These are phyloP conservation scores for Corylus avellana DNA, from an alignment of 306 rosid genomes.

Conservation along the genomic window DNA sequence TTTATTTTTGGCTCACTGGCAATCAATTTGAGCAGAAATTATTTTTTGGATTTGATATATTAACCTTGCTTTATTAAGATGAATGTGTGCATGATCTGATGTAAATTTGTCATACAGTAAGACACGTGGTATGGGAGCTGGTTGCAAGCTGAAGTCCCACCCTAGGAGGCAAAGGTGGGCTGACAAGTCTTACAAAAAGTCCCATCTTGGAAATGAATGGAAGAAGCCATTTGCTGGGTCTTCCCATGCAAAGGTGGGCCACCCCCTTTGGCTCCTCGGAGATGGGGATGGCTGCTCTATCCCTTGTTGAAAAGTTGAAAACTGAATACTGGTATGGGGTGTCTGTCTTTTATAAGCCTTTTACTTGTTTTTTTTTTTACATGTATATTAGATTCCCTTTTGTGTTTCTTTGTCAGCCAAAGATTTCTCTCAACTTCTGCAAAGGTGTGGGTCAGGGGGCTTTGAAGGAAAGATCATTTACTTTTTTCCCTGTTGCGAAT, in stretches of 20 bases:
- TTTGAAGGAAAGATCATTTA: slow-evolving; percentile 33
- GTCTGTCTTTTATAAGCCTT: slow-evolving; percentile 32
- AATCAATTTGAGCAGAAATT: background rate
- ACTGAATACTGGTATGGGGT: slow-evolving; percentile 43
- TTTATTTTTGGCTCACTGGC: background rate
- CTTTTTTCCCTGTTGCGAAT: slow-evolving; percentile 36
- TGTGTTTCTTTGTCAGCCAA: slow-evolving; percentile 47
- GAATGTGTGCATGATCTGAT: background rate
- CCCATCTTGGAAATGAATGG: slow-evolving; percentile 88
- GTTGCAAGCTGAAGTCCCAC: slow-evolving; percentile 78
- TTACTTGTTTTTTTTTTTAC: slow-evolving; percentile 10
- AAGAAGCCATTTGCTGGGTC: slow-evolving; percentile 90
- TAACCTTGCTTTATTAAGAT: background rate
- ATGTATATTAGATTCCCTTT: slow-evolving; percentile 49
- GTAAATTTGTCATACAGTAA: slow-evolving; percentile 38
- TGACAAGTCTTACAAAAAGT: slow-evolving; percentile 73
- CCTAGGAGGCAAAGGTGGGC: slow-evolving; percentile 84
- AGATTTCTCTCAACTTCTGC: no score
- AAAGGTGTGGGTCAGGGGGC: slow-evolving; percentile 64
- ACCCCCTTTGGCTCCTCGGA: no score
- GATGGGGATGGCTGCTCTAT: no score
- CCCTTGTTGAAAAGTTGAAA: no score
- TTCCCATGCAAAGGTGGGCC: slow-evolving; percentile 84
- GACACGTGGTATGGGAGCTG: slow-evolving; percentile 86
- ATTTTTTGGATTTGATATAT: background rate